phyloP scores from a whole-genome alignment of 2,329 filamentous ascomycete genomes.

The Setomelanomma holmii region DNA sequence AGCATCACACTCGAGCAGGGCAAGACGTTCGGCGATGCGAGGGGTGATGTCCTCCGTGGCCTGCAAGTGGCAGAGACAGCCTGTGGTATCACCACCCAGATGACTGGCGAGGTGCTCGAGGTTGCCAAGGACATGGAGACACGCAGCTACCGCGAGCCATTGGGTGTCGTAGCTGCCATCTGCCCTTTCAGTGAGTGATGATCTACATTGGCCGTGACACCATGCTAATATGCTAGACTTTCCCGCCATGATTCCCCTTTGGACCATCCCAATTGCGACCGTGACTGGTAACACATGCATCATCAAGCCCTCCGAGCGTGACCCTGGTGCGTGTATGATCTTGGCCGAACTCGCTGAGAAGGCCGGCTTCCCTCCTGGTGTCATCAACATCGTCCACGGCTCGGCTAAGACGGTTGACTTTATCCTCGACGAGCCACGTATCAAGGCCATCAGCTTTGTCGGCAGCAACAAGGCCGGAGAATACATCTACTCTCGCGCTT shows the following conservation, averaged over 20 bases:
- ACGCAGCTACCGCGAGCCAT: conserved; percentile 78
- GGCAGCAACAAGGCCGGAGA: conserved; percentile 87
- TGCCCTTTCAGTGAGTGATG: conserved; percentile 78
- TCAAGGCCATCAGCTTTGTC: conserved; percentile 88
- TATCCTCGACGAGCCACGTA: conserved; percentile 81
- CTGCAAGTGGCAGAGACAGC: conserved; percentile 86
- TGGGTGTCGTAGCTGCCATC: conserved; percentile 82
- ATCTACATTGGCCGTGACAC: neutral
- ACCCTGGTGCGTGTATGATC: conserved; percentile 85
- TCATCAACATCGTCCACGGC: conserved; percentile 84
- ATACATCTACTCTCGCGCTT: conserved; percentile 81
- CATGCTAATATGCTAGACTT: conserved; percentile 66
- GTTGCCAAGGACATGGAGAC: conserved; percentile 93
- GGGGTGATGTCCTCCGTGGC: conserved; percentile 80
- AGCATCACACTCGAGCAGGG: conserved; percentile 89
- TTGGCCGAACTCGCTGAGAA: conserved; percentile 79
- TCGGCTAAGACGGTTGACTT: conserved; percentile 83
- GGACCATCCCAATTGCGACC: conserved; percentile 85
- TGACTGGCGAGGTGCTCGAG: conserved; percentile 84
- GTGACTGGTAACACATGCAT: conserved; percentile 84
- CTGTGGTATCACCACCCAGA: conserved; percentile 78
- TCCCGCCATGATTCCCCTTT: conserved; percentile 91
- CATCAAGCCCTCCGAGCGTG: conserved; percentile 85
- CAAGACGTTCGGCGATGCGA: conserved; percentile 85
- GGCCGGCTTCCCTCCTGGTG: conserved; percentile 81